Conservation (phyloP, 2,329 filamentous ascomycete genomes). For the Aspergillus fumigatiaffinis region DNA sequence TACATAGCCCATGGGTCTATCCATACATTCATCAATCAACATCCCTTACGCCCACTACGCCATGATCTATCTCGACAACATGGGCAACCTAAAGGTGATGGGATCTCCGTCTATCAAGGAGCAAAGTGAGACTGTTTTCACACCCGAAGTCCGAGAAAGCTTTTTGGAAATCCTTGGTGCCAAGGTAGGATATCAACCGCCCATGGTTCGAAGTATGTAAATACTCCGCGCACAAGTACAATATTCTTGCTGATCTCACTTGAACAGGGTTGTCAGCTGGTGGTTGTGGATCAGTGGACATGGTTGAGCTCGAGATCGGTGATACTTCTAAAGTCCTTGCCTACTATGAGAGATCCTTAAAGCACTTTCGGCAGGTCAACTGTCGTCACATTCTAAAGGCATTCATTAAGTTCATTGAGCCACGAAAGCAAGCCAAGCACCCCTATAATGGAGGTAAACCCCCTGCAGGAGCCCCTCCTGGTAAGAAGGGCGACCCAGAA, state of each 20-base stretch:
- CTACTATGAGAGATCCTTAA: conserved; percentile 41
- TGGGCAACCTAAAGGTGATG: conserved; percentile 29
- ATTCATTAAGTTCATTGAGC: conserved; percentile 46
- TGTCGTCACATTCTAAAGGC: conserved; percentile 45
- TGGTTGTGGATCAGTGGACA: conserved; percentile 20
- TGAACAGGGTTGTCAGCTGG: conserved; percentile 7
- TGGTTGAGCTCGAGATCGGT: conserved; percentile 35
- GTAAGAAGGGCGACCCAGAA: conserved; percentile 39
- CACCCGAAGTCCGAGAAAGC: conserved; percentile 29
- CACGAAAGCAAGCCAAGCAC: conserved; percentile 45
- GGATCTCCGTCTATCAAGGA: conserved; percentile 32
- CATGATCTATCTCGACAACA: conserved; percentile 34
- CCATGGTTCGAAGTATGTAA: conserved; percentile 26
- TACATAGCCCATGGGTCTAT: conserved; percentile 25
- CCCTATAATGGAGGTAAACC: conserved; percentile 47
- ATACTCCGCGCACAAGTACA: neutral
- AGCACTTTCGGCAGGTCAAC: conserved; percentile 43
- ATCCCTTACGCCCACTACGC: conserved; percentile 33
- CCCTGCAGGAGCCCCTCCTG: conserved; percentile 30
- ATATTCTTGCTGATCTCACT: neutral
- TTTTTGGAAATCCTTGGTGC: conserved; percentile 33
- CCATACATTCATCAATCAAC: conserved; percentile 20
- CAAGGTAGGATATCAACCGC: conserved; percentile 26
- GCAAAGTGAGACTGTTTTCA: conserved; percentile 28
- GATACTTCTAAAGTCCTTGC: conserved; percentile 33